phyloP scores from a whole-genome alignment of 139 green algal genomes.

The Chlorokybus atmophyticus region DNA sequence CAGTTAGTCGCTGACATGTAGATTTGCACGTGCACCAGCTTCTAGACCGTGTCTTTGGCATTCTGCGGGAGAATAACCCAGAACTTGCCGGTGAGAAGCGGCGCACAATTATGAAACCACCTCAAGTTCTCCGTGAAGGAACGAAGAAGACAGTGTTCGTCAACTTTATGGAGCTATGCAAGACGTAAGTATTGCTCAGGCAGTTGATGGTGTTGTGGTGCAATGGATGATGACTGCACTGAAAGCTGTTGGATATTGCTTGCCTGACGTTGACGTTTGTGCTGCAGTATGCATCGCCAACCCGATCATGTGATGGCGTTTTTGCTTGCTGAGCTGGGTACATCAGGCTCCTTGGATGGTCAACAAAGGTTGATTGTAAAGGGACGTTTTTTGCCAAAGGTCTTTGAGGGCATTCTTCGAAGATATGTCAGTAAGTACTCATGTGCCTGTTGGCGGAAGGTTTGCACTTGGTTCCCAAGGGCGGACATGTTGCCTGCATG shows the following conservation, averaged over 20 bases:
- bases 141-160: slow-evolving; percentile 99
- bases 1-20: not conserved
- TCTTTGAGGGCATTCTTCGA: slow-evolving; percentile 89
- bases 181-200: no score
- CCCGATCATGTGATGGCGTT: slow-evolving; percentile 73
- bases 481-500: no score
- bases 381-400: slow-evolving; percentile 93
- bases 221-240: not conserved
- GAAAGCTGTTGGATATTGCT: not conserved
- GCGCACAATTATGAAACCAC: slow-evolving; percentile 91
- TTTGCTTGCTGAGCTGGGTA: slow-evolving; percentile 87
- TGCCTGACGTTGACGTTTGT: no score
- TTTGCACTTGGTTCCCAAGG: no score
- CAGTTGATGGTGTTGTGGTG: no score
- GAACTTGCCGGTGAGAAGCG: slow-evolving; percentile 89
- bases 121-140: slow-evolving; percentile 87
- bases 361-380: slow-evolving; percentile 91
- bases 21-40: slow-evolving; percentile 10
- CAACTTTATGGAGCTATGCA: slow-evolving; percentile 98
- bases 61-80: slow-evolving; percentile 87
- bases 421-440: slow-evolving; percentile 71
- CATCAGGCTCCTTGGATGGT: slow-evolving; percentile 57
- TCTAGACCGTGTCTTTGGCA: slow-evolving; percentile 86
- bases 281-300: slow-evolving; percentile 56
- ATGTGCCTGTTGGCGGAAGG: no score